A percentile compares a stretch with the other conserved stretches of the same genome.
Evolutionary conservation across 2,329 filamentous ascomycete genomes (phyloP).

Genomic region (Graphilbum fragrans): DNA sequence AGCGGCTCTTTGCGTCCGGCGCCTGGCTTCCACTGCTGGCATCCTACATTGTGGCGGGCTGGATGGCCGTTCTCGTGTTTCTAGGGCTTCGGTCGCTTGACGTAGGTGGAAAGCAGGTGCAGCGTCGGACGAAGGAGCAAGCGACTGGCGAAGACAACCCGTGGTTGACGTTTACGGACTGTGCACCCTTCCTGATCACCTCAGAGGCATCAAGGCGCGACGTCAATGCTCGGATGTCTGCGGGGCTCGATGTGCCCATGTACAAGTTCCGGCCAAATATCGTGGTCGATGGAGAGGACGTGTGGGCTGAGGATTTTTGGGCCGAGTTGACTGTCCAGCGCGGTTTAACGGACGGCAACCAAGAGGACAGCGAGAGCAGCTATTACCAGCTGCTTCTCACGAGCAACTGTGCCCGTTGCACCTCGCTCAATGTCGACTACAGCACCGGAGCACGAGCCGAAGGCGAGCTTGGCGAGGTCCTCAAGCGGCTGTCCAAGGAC

Average conservation of each 20-base stretch:
- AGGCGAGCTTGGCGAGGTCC: constrained; percentile 44
- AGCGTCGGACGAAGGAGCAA: no score
- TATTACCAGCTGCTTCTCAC: constrained; percentile 40
- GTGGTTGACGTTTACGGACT: constrained; percentile 31
- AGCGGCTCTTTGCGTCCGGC: background rate
- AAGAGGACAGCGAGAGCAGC: background rate
- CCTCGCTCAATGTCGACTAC: constrained; percentile 62
- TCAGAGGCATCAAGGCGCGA: constrained; percentile 58
- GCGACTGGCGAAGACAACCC: background rate
- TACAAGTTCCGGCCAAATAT: constrained; percentile 64
- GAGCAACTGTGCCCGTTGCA: constrained; percentile 57
- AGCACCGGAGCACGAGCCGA: constrained; percentile 44
- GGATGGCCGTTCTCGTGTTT: background rate
- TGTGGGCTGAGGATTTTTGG: constrained; percentile 67
- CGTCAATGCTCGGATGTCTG: constrained; percentile 44
- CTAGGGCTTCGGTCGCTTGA: background rate
- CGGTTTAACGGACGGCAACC: constrained; percentile 18
- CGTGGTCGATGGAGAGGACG: constrained; percentile 46
- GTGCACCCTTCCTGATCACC: constrained; percentile 62
- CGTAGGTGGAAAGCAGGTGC: background rate
- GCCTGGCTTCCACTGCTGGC: constrained; percentile 22
- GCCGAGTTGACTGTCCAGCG: constrained; percentile 39
- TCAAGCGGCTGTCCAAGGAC: constrained; percentile 60
- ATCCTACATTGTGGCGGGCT: constrained; percentile 16
- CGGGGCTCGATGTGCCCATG: constrained; percentile 41